Evolutionary conservation across 2,329 filamentous ascomycete species (phyloP), one percentile per base, ranked within the genome.

Genomic region (Neodidymelliopsis sp.): DNA sequence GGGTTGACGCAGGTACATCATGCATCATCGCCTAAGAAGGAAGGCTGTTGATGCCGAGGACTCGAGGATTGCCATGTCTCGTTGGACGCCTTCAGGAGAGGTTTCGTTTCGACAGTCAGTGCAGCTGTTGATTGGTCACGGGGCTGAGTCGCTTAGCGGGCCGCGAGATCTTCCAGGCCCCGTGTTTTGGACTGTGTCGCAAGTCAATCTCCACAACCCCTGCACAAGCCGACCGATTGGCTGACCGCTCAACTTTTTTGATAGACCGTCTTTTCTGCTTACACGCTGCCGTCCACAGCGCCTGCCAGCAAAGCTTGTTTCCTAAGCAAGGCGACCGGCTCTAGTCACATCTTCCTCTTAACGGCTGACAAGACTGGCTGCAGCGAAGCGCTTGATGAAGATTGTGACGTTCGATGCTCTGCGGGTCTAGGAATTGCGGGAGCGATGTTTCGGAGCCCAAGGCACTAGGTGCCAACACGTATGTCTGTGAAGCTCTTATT

Each of bases 151-250:
- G 67, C 64, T 69, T 61, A 63, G 48, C 57, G 41, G 56, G 31
- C 53, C 62, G 60, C 40, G 11, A 31, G 34, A 60, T 53, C 52
- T 41, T 56, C 54, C 51, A 51, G 39, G 45, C 62, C 62, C 60
- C 59, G 65, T 59, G 67, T 67, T 62, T 69, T 60, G 61, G 38
- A 53, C 27, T 27, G 35, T 51, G 67, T 70, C 67, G 65, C 65
- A 70, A 47, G 36, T 67, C 54, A 23, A 28, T 25, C 29, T 18
- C 13, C 1, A 22, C 11, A 28, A 60, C 43, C 64, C 60, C 54
- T 59, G 67, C 43, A 11, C 12, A 18, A 16, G 25, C 12, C 30
- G 52, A 29, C 55, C 60, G 43, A 70, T 71, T 71, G 69, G 69
- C 54, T 49, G 52, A 33, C 53, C 51, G 40, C 35, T 53, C 34